A percentile compares a stretch with the other conserved stretches of the same genome.
Evolutionary conservation across 768 basidiomycete genomes (phyloP).

Genomic region (Baorangia bicolor): DNA sequence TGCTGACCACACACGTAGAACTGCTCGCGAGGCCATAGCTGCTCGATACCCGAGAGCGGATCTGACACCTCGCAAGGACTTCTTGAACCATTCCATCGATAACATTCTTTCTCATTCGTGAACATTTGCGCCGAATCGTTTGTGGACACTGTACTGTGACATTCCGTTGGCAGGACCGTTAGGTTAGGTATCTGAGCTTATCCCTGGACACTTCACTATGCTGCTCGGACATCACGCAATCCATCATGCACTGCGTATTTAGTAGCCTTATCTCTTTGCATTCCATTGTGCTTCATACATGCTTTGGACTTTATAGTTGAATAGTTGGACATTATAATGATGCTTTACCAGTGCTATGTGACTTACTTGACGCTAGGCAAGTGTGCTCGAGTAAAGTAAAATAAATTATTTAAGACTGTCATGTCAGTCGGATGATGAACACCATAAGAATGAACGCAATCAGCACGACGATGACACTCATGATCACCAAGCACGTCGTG

Average conservation of each 20-base stretch:
- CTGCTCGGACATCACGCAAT: constrained; percentile 11
- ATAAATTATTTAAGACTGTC: constrained; percentile 4
- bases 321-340: constrained; percentile 12
- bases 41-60: constrained; percentile 68
- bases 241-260: constrained; percentile 2
- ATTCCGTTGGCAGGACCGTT: constrained; percentile 8
- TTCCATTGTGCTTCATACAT: neutral
- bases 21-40: constrained; percentile 62
- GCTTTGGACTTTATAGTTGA: constrained; percentile 12
- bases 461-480: constrained; percentile 62
- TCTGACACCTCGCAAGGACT: constrained; percentile 52
- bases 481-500: constrained; percentile 72
- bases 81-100: constrained; percentile 69
- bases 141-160: constrained; percentile 3
- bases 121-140: constrained; percentile 6
- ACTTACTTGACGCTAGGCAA: neutral
- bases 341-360: constrained; percentile 3
- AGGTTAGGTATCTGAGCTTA: neutral
- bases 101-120: constrained; percentile 57
- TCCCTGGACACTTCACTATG: constrained; percentile 8
- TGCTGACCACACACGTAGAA: constrained; percentile 35
- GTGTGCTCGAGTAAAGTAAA: constrained; percentile 1
- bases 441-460: constrained; percentile 73
- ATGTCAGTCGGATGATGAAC: constrained; percentile 66
- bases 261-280: constrained; percentile 5